These are phyloP conservation scores for Thecaphora thlaspeos DNA, from an alignment of 1,284 basidiomycete species.

Conservation along the genomic window DNA sequence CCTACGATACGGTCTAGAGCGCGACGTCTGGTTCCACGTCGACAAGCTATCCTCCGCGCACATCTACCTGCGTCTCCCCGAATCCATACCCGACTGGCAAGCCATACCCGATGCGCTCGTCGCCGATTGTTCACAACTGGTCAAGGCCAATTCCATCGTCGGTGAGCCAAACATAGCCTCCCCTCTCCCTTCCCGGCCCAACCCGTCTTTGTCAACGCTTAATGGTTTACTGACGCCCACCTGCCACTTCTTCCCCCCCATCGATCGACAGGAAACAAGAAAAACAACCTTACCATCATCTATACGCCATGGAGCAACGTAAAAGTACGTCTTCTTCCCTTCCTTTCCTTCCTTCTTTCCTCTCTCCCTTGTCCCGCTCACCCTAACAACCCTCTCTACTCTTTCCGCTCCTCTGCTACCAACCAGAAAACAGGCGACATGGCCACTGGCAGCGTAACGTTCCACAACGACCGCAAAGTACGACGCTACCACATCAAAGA, in stretches of 20 bases:
- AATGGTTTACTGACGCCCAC: too few relatives aligned
- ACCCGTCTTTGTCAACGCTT: too few relatives aligned
- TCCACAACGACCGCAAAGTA: slow-evolving; percentile 77
- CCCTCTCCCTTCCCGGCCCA: too few relatives aligned
- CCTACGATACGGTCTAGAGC: slow-evolving; percentile 70
- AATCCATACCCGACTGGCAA: slow-evolving; percentile 68
- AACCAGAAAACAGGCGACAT: slow-evolving; percentile 45
- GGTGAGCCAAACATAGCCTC: too few relatives aligned
- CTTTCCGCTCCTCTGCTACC: too few relatives aligned
- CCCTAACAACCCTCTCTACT: too few relatives aligned
- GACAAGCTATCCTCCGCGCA: slow-evolving; percentile 60
- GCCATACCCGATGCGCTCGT: slow-evolving; percentile 76
- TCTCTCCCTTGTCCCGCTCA: too few relatives aligned
- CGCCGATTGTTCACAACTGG: slow-evolving; percentile 84
- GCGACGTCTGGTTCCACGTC: slow-evolving; percentile 66
- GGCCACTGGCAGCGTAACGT: slow-evolving; percentile 89
- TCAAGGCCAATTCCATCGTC: slow-evolving; percentile 96
- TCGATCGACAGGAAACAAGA: slow-evolving; percentile 76
- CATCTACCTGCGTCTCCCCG: slow-evolving; percentile 77
- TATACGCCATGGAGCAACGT: slow-evolving; percentile 70
- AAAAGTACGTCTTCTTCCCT: slow-evolving; percentile 21
- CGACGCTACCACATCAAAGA: slow-evolving; percentile 70
- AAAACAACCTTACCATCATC: slow-evolving; percentile 87
- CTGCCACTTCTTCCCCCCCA: too few relatives aligned
- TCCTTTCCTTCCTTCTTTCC: not conserved